Evolutionary conservation across 1,139 yeast species (phyloP).

Genomic region (Hemisphaericaspora lyxosophila): DNA sequence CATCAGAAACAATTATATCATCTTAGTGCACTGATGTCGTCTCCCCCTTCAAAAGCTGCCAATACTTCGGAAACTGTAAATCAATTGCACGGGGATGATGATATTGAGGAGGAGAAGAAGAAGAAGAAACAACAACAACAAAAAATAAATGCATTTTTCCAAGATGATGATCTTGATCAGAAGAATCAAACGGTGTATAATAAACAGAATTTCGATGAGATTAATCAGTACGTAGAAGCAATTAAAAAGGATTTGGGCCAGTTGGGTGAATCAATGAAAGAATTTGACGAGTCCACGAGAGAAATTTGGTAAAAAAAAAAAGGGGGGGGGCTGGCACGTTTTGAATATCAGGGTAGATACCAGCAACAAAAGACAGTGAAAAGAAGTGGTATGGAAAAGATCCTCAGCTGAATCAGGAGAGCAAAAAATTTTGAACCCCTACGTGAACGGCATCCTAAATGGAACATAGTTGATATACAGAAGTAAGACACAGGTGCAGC

Average conservation of each 20-base stretch:
- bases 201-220: constrained; percentile 39
- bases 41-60: constrained; percentile 5
- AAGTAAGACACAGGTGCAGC: too few species aligned
- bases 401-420: too few species aligned
- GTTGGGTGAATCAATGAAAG: constrained; percentile 43
- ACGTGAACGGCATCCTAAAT: too few species aligned
- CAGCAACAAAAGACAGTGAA: too few species aligned
- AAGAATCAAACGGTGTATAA: constrained; percentile 18
- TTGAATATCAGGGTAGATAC: too few species aligned
- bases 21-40: constrained; percentile 9
- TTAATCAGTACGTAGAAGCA: constrained; percentile 37
- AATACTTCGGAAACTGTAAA: constrained; percentile 3
- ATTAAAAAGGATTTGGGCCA: constrained; percentile 31
- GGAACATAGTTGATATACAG: too few species aligned
- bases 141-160: constrained; percentile 23
- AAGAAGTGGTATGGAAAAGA: too few species aligned
- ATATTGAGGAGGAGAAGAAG: constrained; percentile 12
- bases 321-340: too few species aligned
- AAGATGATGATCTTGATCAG: constrained; percentile 13
- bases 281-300: constrained; percentile 38
- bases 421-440: too few species aligned
- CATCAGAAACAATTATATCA: constrained; percentile 28
- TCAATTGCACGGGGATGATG: constrained; percentile 8
- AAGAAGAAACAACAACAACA: constrained; percentile 11
- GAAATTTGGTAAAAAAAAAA: constrained; percentile 31